phyloP scores from a whole-genome alignment of 2,329 filamentous ascomycete genomes.

The Pyrenochaeta sp. region DNA sequence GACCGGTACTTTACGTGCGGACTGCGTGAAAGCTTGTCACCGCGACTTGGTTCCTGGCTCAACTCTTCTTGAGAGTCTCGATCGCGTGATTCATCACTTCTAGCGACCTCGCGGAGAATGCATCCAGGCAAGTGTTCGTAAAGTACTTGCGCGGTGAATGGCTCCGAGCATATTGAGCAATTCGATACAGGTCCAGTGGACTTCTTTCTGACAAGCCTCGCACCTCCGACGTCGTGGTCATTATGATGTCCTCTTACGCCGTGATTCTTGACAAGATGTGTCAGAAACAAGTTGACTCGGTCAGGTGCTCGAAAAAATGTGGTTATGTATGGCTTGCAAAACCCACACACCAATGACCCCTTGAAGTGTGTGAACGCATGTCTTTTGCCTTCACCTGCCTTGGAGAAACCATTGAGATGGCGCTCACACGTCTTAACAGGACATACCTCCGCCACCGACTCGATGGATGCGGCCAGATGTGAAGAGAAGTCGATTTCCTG shows the following conservation, averaged over 20 bases:
- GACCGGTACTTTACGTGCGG: too few species aligned
- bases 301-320: slow-evolving; percentile 89
- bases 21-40: too few species aligned
- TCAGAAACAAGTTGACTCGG: slow-evolving; percentile 88
- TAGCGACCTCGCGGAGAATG: slow-evolving; percentile 60
- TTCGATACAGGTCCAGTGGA: slow-evolving; percentile 65
- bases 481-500: slow-evolving; percentile 38
- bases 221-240: neutral
- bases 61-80: neutral
- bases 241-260: slow-evolving; percentile 82
- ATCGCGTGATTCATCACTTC: slow-evolving; percentile 2
- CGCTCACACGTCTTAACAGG: slow-evolving; percentile 87
- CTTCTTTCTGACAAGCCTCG: slow-evolving; percentile 61
- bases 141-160: slow-evolving; percentile 89
- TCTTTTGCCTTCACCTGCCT: slow-evolving; percentile 90
- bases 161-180: slow-evolving; percentile 87
- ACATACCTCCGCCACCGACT: slow-evolving; percentile 80
- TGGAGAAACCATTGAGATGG: slow-evolving; percentile 84
- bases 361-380: slow-evolving; percentile 93
- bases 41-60: too few species aligned
- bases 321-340: slow-evolving; percentile 82
- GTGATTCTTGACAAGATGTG: slow-evolving; percentile 83
- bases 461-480: neutral
- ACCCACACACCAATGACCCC: slow-evolving; percentile 92
- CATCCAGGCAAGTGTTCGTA: slow-evolving; percentile 86